phyloP scores from a whole-genome alignment of 768 basidiomycete genomes.

The Tricholoma terreum region DNA sequence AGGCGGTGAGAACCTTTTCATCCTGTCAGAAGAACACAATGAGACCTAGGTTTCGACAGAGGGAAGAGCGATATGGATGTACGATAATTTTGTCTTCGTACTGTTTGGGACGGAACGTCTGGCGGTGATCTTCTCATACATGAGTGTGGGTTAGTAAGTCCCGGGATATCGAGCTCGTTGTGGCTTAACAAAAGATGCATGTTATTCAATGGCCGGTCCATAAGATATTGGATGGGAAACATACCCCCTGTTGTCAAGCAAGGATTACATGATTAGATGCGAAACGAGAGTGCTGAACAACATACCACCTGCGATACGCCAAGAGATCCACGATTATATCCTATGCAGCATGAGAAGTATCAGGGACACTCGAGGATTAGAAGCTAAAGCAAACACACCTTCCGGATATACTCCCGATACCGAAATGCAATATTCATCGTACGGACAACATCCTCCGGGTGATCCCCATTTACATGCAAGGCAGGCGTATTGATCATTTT shows the following conservation, averaged over 20 bases:
- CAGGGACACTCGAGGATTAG: background rate
- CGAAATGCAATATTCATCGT: constrained; percentile 87
- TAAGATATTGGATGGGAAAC: constrained; percentile 4
- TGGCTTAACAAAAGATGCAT: constrained; percentile 47
- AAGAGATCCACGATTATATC: constrained; percentile 88
- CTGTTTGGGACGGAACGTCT: constrained; percentile 73
- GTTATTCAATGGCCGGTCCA: background rate
- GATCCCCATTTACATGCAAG: constrained; percentile 88
- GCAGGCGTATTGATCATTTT: constrained; percentile 91
- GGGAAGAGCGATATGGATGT: constrained; percentile 15
- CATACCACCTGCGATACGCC: constrained; percentile 81
- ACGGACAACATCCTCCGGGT: constrained; percentile 85
- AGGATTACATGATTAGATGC: background rate
- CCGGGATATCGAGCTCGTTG: constrained; percentile 85
- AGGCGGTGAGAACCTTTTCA: constrained; percentile 51
- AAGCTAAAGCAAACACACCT: constrained; percentile 35
- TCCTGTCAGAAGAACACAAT: constrained; percentile 26
- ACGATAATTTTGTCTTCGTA: constrained; percentile 82
- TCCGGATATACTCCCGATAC: constrained; percentile 83
- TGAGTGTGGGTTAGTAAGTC: constrained; percentile 84
- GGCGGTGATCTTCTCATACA: constrained; percentile 86
- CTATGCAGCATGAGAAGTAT: constrained; percentile 21
- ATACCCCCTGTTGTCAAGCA: constrained; percentile 35
- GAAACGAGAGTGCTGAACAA: background rate
- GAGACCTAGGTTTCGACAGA: background rate